These are phyloP conservation scores for Dendrobium catenatum DNA, from an alignment of 106 monocot genomes.

Conservation along the genomic window DNA sequence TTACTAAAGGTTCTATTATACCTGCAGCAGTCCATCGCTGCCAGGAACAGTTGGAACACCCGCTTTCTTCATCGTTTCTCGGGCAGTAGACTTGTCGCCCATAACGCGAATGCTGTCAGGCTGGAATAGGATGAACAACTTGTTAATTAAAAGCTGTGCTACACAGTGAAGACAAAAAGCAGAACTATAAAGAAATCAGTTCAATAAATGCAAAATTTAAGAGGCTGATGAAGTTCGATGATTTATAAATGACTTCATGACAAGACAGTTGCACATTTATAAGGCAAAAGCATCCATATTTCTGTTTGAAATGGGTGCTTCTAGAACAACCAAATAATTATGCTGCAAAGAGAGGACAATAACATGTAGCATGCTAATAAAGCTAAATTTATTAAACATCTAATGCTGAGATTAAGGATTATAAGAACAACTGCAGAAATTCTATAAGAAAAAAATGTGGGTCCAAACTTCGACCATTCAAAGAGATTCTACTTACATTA, in stretches of 20 bases:
- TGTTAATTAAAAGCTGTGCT: background rate
- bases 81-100: constrained; percentile 95
- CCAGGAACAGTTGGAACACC: constrained; percentile 94
- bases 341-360: background rate
- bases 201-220: background rate
- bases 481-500: constrained; percentile 46
- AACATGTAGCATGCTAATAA: background rate
- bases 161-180: background rate
- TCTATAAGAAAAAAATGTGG: background rate
- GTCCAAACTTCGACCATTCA: background rate
- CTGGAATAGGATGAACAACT: constrained; percentile 27
- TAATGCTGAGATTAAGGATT: background rate
- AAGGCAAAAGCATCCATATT: background rate
- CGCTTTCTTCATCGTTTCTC: constrained; percentile 98
- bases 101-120: constrained; percentile 85
- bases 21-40: constrained; percentile 87
- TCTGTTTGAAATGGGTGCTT: background rate
- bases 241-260: background rate
- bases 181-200: background rate
- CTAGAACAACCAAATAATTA: background rate
- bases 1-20: constrained; percentile 11
- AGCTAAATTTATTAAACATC: background rate
- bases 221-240: background rate
- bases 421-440: background rate
- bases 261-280: background rate